Evolutionary conservation across 225 moss, liverwort and hornwort genomes (phyloP).

Genomic region (Takakia lepidozioides): DNA sequence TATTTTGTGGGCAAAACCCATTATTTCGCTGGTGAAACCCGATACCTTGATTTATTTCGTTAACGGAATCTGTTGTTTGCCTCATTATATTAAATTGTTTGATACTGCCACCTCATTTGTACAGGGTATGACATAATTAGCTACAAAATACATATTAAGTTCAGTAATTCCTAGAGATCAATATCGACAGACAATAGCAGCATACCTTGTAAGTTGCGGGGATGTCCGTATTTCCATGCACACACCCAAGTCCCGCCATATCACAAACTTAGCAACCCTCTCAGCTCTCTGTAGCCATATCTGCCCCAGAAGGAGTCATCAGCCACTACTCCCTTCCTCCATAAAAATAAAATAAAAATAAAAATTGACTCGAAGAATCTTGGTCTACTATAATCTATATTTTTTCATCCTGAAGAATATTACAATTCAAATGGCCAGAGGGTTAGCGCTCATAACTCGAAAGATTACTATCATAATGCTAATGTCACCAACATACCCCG

Average conservation of each 20-base stretch:
- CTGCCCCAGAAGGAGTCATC: constrained; percentile 7
- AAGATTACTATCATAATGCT: too few relatives aligned
- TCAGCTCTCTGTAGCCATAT: constrained; percentile 26
- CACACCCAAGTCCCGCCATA: constrained; percentile 30
- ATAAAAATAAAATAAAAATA: background rate
- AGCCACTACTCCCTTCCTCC: background rate
- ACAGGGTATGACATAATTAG: too few relatives aligned
- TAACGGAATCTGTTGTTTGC: too few relatives aligned
- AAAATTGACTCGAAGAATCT: background rate
- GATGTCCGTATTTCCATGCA: constrained; percentile 36
- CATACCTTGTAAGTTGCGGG: constrained; percentile 18
- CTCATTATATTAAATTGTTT: too few relatives aligned
- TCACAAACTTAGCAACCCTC: constrained; percentile 17
- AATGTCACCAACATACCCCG: too few relatives aligned
- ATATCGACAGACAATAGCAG: background rate
- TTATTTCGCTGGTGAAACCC: too few relatives aligned
- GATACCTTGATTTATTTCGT: too few relatives aligned
- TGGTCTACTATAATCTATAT: background rate
- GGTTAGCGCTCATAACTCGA: too few relatives aligned
- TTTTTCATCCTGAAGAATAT: background rate
- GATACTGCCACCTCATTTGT: too few relatives aligned
- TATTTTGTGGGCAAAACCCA: too few relatives aligned
- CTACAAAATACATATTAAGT: too few relatives aligned
- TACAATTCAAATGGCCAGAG: background rate
- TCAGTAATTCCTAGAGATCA: too few relatives aligned